Evolutionary conservation across 139 green algal genomes (phyloP).

Genomic region (Chlorella sorokiniana): DNA sequence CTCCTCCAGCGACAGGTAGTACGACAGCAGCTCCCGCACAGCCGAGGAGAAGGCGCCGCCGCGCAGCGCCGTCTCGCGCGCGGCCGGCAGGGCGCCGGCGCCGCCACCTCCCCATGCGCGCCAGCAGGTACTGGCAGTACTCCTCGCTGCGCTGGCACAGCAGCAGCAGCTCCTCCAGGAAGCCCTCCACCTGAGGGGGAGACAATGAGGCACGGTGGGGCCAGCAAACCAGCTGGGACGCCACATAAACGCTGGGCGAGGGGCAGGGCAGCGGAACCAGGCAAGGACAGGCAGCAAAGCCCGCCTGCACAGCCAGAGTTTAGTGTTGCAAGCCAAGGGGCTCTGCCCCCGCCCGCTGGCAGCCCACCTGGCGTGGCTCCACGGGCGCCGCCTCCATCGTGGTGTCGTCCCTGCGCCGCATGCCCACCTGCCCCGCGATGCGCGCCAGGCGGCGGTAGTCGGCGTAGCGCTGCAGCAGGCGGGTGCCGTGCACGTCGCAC

Average conservation of each 20-base stretch:
- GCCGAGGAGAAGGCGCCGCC: slow-evolving; percentile 59
- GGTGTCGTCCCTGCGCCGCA: slow-evolving; percentile 35
- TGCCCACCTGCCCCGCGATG: slow-evolving; percentile 64
- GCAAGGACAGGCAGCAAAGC: not conserved
- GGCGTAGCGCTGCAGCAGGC: slow-evolving; percentile 78
- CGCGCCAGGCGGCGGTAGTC: slow-evolving; percentile 69
- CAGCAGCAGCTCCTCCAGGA: slow-evolving; percentile 83
- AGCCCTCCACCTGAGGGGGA: slow-evolving; percentile 63
- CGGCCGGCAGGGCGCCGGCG: slow-evolving; percentile 35
- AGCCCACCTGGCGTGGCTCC: slow-evolving; percentile 51
- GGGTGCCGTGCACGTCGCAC: slow-evolving; percentile 68
- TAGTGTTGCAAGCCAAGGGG: not conserved
- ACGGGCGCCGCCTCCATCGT: slow-evolving; percentile 24
- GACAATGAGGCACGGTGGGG: not conserved
- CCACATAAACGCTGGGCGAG: too few relatives aligned
- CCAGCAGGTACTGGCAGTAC: slow-evolving; percentile 89
- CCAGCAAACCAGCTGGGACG: too few relatives aligned
- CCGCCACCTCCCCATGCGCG: slow-evolving; percentile 61
- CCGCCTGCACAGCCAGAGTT: not conserved
- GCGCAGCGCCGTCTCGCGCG: slow-evolving; percentile 55
- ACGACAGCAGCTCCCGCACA: slow-evolving; percentile 80
- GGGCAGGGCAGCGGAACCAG: not conserved
- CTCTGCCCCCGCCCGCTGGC: not conserved
- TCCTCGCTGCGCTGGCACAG: slow-evolving; percentile 86
- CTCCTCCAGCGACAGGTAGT: slow-evolving; percentile 94